Base-by-base conservation (phyloP, 2,329 filamentous ascomycete genomes). In the Colletotrichum musicola region DNA sequence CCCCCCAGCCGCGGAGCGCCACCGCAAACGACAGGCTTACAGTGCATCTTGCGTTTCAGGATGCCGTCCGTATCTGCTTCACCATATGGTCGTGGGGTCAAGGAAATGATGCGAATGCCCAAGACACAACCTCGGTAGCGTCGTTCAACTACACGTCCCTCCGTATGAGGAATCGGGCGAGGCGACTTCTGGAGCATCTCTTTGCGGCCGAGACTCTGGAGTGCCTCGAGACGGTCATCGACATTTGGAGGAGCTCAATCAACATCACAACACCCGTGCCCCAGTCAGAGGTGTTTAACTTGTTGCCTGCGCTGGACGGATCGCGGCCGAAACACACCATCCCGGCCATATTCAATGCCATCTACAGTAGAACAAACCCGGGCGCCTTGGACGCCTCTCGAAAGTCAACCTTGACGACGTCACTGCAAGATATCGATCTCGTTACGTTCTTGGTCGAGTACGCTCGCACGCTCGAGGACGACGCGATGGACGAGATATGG, bases 401-500 rank as follows among this genome's bases (percentile, higher is more conserved):
- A 54, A 94, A 94, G 78, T 98, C 95, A 16, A 97, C 93, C 2
- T 83, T 98, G 77, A 97, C 95, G 0, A 93, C 96, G 18, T 91
- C 93, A 55, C 82, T 99, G 10, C 90, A 90, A 62, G 94, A 98
- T 74, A 88, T 89, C 0, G 95, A 98, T 75, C 84, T 99, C 12
- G 93, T 95, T 9, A 88, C 92, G 9, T 99, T 99, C 78, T 81
- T 98, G 51, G 93, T 97, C 7, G 93, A 96, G 71, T 99, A 99
- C 78, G 92, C 94, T 0, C 89, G 89, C 35, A 96, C 95, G 0
- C 85, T 98, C 13, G 96, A 99, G 75, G 96, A 99, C 75, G 96
- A 99, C 82, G 93, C 96, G 16, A 95, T 98, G 87, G 96, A 99
- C 75, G 96, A 99, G 80, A 97, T 99, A 56, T 99, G 96, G 96